These are phyloP conservation scores for Penicillium subrubescens DNA, from an alignment of 495 filamentous ascomycete genomes.

Conservation along the genomic window DNA sequence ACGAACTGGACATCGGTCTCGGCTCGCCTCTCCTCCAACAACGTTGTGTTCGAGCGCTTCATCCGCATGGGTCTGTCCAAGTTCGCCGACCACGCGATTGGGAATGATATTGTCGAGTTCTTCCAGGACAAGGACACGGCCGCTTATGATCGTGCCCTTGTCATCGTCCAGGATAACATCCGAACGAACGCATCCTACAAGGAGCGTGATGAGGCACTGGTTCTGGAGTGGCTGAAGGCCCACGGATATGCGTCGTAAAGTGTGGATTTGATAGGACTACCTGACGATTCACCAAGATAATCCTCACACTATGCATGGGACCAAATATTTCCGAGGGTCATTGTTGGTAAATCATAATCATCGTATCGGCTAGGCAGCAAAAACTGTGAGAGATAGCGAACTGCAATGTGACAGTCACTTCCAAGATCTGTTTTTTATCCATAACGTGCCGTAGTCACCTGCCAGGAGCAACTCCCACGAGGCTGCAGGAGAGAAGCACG, in stretches of 20 bases:
- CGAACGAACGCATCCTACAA: conserved; percentile 75
- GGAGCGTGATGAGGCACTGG: conserved; percentile 64
- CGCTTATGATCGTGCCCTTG: conserved; percentile 76
- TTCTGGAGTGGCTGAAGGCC: conserved; percentile 70
- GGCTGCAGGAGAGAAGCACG: conserved; percentile 9
- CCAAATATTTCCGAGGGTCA: not conserved
- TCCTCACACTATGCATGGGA: not conserved
- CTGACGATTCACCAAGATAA: not conserved
- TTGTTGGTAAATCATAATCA: not conserved
- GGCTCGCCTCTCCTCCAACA: conserved; percentile 71
- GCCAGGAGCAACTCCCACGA: conserved; percentile 15
- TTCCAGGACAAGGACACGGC: conserved; percentile 80
- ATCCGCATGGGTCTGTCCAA: conserved; percentile 73
- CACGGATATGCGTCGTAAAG: conserved; percentile 59
- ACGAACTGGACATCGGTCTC: conserved; percentile 73
- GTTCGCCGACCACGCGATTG: conserved; percentile 69
- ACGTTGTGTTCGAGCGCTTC: conserved; percentile 86
- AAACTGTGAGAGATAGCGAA: not conserved
- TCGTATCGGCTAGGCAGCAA: not conserved
- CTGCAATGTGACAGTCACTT: not conserved
- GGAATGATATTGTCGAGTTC: conserved; percentile 78
- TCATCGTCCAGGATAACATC: conserved; percentile 79
- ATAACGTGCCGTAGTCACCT: conserved; percentile 16
- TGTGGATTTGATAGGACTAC: not conserved
- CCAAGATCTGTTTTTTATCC: not conserved